phyloP scores from a whole-genome alignment of 768 basidiomycete genomes.

The Russula dissimulans region DNA sequence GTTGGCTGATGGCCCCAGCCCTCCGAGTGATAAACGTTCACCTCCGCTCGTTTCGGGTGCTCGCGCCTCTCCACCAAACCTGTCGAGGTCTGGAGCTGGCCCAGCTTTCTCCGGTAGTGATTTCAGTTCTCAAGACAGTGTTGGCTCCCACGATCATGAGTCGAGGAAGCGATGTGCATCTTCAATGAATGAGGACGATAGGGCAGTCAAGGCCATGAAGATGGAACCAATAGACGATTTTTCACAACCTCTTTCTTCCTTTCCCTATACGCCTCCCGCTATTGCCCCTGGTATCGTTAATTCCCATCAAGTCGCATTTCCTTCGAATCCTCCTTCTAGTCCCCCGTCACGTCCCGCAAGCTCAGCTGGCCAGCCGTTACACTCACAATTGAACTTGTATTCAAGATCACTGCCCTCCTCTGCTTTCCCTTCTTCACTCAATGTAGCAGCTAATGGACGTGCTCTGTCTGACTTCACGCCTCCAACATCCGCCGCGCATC shows the following conservation, averaged over 20 bases:
- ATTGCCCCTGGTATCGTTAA: constrained; percentile 8
- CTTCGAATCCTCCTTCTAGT: constrained; percentile 17
- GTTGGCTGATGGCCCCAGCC: constrained; percentile 27
- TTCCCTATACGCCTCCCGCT: constrained; percentile 20
- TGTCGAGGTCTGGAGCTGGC: constrained; percentile 1
- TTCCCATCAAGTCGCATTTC: constrained; percentile 17
- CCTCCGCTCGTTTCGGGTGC: constrained; percentile 8
- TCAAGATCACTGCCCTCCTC: constrained; percentile 4
- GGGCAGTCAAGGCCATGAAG: constrained; percentile 40
- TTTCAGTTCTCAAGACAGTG: constrained; percentile 24
- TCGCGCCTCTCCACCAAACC: constrained; percentile 19
- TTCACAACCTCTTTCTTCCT: constrained; percentile 20
- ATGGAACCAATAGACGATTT: constrained; percentile 40
- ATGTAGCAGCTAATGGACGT: constrained; percentile 17
- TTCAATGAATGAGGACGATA: constrained; percentile 34
- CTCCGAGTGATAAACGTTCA: constrained; percentile 23
- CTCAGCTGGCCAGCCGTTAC: constrained; percentile 24
- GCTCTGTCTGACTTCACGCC: constrained; percentile 21
- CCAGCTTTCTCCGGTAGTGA: constrained; percentile 18
- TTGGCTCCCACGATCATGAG: constrained; percentile 30
- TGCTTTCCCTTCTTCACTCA: constrained; percentile 20
- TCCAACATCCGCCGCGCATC: constrained; percentile 20
- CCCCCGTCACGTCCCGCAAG: constrained; percentile 28
- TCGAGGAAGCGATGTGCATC: constrained; percentile 46
- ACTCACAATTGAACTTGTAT: constrained; percentile 20